Conservation (phyloP, 805 yeast species). For the Candida golubevii region DNA sequence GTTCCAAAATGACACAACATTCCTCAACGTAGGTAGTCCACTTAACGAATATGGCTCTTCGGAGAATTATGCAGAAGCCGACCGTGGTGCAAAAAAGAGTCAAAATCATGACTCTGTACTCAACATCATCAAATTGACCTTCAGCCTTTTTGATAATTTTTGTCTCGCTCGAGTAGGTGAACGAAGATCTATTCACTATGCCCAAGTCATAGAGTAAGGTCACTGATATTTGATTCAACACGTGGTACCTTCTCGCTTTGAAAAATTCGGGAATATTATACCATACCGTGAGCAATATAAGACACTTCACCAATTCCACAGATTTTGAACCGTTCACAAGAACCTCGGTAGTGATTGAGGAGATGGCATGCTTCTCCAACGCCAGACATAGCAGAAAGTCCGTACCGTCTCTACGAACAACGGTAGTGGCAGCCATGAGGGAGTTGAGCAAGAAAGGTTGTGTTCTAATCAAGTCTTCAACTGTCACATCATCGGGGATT, state of each 20-base stretch:
- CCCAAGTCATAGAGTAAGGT: constrained; percentile 75
- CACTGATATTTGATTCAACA: constrained; percentile 60
- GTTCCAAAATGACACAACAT: constrained; percentile 49
- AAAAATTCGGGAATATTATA: constrained; percentile 81
- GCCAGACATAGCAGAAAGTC: constrained; percentile 41
- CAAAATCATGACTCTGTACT: constrained; percentile 50
- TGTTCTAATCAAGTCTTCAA: constrained; percentile 44
- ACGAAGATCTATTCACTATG: constrained; percentile 47
- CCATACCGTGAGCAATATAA: constrained; percentile 67
- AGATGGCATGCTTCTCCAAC: constrained; percentile 51
- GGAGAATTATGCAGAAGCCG: constrained; percentile 58
- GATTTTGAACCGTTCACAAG: constrained; percentile 68
- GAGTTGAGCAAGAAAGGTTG: constrained; percentile 63
- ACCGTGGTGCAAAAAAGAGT: constrained; percentile 59
- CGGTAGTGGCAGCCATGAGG: constrained; percentile 58
- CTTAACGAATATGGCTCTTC: constrained; percentile 56
- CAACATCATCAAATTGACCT: constrained; percentile 28
- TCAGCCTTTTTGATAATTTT: constrained; percentile 10
- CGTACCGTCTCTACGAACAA: constrained; percentile 30
- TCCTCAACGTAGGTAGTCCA: constrained; percentile 66
- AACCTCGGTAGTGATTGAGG: constrained; percentile 52
- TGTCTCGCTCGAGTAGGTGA: constrained; percentile 13
- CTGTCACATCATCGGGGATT: constrained; percentile 41
- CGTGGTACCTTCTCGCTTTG: constrained; percentile 71
- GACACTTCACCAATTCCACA: constrained; percentile 59